Evolutionary conservation across 257 asterid genomes (phyloP).

Genomic region (Solanum habrochaites): DNA sequence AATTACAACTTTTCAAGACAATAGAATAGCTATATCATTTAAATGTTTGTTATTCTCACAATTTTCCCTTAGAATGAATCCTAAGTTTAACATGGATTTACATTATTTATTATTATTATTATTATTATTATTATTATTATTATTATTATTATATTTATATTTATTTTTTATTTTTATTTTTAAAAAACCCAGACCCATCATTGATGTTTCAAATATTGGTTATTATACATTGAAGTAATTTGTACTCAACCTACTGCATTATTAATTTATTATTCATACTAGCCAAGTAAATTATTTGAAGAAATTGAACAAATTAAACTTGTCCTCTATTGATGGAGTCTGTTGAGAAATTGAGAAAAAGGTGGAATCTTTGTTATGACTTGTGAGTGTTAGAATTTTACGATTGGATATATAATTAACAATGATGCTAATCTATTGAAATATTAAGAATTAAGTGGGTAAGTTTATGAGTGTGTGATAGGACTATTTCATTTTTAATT

Average conservation of each 20-base stretch:
- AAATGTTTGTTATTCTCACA: too few species aligned
- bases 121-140: too few species aligned
- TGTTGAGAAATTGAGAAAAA: neutral
- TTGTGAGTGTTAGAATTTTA: neutral
- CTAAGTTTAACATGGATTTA: too few species aligned
- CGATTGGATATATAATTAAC: neutral
- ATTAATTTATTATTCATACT: neutral
- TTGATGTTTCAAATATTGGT: too few species aligned
- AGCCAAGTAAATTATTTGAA: neutral
- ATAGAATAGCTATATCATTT: too few species aligned
- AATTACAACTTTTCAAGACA: too few species aligned
- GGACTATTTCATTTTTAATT: fast-evolving
- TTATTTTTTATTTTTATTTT: too few species aligned
- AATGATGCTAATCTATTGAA: neutral
- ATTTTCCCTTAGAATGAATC: too few species aligned
- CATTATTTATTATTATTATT: too few species aligned
- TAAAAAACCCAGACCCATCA: too few species aligned
- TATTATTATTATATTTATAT: too few species aligned
- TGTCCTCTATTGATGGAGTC: neutral
- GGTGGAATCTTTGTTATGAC: neutral
- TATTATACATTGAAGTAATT: too few species aligned
- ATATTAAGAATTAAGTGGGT: neutral
- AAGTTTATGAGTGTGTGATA: neutral
- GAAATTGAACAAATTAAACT: neutral
- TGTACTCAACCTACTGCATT: neutral